Evolutionary conservation across 148 eudicot species (phyloP), one percentile per base, ranked within the genome.

Genomic region (Persicaria tinctoria): DNA sequence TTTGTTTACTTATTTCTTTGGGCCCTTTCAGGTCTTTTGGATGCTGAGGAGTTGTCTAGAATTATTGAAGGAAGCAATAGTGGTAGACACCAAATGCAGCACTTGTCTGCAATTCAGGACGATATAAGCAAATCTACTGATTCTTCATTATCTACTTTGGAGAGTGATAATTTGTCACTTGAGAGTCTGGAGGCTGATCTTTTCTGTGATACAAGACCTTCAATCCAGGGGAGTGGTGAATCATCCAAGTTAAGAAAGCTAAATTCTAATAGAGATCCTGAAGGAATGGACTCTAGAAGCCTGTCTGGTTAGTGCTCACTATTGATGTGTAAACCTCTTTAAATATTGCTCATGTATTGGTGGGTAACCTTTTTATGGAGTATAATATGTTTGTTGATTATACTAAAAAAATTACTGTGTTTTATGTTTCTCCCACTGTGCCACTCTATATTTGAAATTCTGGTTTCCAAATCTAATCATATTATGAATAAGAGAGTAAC

Each of bases 151-250:
- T 88, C 94, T 75, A 85, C 94, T 14, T 80, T 92, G 49, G 90
- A 75, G 84, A 95, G 97, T 82, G 99, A 89, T 70, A 85, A 77
- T 83, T 82, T 92, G 80, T 80, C 90, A 27, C 59, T 95, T 73
- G 97, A 95, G 76, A 81, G 83, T 85, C 85, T 84, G 32, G 99
- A 95, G 80, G 89, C 83, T 79, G 97, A 92, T 79, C 87, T 95
- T 57, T 92, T 95, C 77, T 73, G 80, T 77, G 99, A 95, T 82
- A 86, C 92, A 68, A 92, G 97, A 89, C 97, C 97, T 80, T 95
- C 99, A 73, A 90, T 92, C 60, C 99, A 95, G 85, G 90, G 83
- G 84, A 83, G 89, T 59, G 83, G 89, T 51, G 85, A 79, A 76
- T 60, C 84, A 48, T 81, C 87, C 74, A 82, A 75, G 72, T 74